phyloP scores from a whole-genome alignment of 2,329 filamentous ascomycete species.

The Claviceps quebecensis region DNA sequence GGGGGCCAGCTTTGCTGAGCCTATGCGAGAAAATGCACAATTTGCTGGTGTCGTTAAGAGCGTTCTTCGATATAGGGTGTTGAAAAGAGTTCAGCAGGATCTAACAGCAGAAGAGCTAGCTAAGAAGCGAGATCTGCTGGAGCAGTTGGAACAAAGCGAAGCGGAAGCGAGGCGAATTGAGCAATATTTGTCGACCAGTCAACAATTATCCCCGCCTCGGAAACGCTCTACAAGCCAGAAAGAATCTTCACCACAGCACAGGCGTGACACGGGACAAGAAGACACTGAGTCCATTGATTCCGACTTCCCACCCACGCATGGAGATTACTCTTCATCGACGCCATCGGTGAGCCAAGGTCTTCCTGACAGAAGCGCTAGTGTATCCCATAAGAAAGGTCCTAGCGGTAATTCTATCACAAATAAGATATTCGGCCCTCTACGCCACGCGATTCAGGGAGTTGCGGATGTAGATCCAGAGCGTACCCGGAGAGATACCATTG shows the following conservation, averaged over 20 bases:
- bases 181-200: conserved; percentile 70
- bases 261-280: conserved; percentile 46
- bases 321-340: conserved; percentile 46
- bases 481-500: conserved; percentile 82
- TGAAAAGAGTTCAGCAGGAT: conserved; percentile 94
- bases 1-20: conserved; percentile 91
- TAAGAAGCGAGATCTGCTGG: conserved; percentile 71
- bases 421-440: conserved; percentile 90
- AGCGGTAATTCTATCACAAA: conserved; percentile 84
- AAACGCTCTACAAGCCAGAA: conserved; percentile 50
- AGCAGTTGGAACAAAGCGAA: conserved; percentile 87
- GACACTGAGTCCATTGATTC: conserved; percentile 89
- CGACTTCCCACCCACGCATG: conserved; percentile 84
- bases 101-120: conserved; percentile 88
- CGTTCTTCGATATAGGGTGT: conserved; percentile 75
- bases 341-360: conserved; percentile 64
- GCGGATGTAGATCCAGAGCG: conserved; percentile 92
- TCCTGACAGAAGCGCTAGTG: conserved; percentile 37
- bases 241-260: conserved; percentile 33
- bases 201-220: conserved; percentile 46
- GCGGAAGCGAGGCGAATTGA: conserved; percentile 86
- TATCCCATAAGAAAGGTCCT: conserved; percentile 59
- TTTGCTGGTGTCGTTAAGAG: conserved; percentile 88
- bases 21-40: conserved; percentile 94
- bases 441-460: conserved; percentile 89